Evolutionary conservation across 2,329 filamentous ascomycete genomes (phyloP), one percentile per base, ranked within the genome.

Genomic region (Monascus ruber): DNA sequence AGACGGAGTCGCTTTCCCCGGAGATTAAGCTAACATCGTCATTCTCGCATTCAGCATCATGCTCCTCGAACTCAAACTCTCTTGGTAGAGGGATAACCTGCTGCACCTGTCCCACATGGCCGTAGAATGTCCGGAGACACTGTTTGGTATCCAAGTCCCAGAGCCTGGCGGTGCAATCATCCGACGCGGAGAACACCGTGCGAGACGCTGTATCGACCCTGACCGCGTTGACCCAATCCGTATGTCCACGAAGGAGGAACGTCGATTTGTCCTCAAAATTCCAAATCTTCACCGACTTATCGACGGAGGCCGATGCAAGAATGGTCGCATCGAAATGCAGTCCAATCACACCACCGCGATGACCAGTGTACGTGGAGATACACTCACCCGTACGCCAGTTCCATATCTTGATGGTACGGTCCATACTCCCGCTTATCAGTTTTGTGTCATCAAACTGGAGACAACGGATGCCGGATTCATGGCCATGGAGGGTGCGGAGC

Each of bases 191-290:
- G 54, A 96, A 83, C 3, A 96, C 73, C 0, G 88, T 95, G 9
- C 85, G 80, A 6, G 85, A 93, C 1, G 74, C 66, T 0, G 80
- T 74, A 59, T 98, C 87, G 31, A 98, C 77, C 48, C 83, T 82
- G 27, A 96, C 89, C n/a, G 85, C 81, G 63, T 98, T 98, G 52
- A 98, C 88, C 85, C 89, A 96, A 59, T 96, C 88, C 0, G 73
- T 77, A 58, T 98, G 91, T 6, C 88, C 89, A 24, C 81, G 79
- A 8, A 98, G 71, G 37, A 78, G 74, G 50, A 83, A 94, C 0
- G 81, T 83, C 38, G 84, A 80, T 58, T 85, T 86, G 42, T 83
- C 85, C 52, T 83, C 76, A 53, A 93, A 91, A 60, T 94, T 89
- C 76, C 89, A 95, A 34, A 98, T 81, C 58, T 89, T 87, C 60